Evolutionary conservation across 2,329 filamentous ascomycete genomes (phyloP).

Genomic region (Epichloe gansuensis): DNA sequence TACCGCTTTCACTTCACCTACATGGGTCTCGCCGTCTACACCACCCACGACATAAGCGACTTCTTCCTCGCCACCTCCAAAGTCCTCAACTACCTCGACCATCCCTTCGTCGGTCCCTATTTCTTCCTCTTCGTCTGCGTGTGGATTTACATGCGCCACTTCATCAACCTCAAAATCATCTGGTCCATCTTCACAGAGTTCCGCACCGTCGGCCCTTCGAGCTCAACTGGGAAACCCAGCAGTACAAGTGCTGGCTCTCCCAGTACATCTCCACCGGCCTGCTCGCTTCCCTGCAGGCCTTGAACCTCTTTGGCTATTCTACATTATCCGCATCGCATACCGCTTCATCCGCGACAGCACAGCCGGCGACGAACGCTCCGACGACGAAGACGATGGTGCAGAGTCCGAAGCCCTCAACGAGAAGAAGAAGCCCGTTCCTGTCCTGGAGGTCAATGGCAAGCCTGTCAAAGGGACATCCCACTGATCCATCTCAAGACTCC

Average conservation of each 20-base stretch:
- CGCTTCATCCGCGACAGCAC: conserved; percentile 51
- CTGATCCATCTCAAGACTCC: not conserved
- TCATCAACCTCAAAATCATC: conserved; percentile 67
- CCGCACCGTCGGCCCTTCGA: conserved; percentile 59
- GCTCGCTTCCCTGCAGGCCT: conserved; percentile 54
- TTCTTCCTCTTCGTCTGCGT: conserved; percentile 69
- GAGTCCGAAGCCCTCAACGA: conserved; percentile 23
- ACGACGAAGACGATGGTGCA: conserved; percentile 53
- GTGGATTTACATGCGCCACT: conserved; percentile 88
- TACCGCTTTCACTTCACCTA: conserved; percentile 97
- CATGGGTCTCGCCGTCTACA: conserved; percentile 86
- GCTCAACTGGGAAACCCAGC: conserved; percentile 62
- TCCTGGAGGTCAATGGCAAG: conserved; percentile 13
- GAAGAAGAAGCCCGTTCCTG: conserved; percentile 13
- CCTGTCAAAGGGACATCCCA: conserved; percentile 7
- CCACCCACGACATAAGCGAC: conserved; percentile 87
- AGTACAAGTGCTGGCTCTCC: conserved; percentile 64
- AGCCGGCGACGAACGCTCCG: conserved; percentile 60
- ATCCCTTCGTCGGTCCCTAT: conserved; percentile 66
- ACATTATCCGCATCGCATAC: conserved; percentile 63
- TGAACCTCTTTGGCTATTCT: conserved; percentile 77
- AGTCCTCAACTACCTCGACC: conserved; percentile 80
- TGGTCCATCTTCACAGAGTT: conserved; percentile 66
- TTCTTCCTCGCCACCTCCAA: conserved; percentile 95
- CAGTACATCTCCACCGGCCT: conserved; percentile 56